phyloP scores from a whole-genome alignment of 1,284 basidiomycete species.

The Cryptococcus wingfieldii region DNA sequence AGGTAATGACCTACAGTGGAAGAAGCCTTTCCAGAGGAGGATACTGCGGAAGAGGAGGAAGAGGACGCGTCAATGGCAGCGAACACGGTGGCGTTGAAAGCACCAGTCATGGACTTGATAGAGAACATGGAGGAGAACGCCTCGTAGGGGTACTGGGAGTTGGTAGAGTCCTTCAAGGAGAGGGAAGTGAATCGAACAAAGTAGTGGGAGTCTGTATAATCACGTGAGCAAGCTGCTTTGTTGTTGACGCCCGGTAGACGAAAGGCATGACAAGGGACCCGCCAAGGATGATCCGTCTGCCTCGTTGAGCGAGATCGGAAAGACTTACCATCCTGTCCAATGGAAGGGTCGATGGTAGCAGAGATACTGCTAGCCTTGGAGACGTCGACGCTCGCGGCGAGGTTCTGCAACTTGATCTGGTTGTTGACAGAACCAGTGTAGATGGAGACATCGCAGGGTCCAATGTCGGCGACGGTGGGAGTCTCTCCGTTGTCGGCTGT shows the following conservation, averaged over 20 bases:
- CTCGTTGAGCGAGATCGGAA: neutral
- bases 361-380: slow-evolving; percentile 53
- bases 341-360: slow-evolving; percentile 60
- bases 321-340: slow-evolving; percentile 57
- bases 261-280: neutral
- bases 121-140: slow-evolving; percentile 77
- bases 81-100: slow-evolving; percentile 39
- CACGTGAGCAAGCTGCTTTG: neutral
- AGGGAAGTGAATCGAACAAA: slow-evolving; percentile 61
- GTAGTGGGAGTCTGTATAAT: slow-evolving; percentile 39
- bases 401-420: slow-evolving; percentile 62
- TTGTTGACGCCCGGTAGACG: neutral
- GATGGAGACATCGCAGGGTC: slow-evolving; percentile 61
- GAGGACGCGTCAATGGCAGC: slow-evolving; percentile 24
- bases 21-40: neutral
- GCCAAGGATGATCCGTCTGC: neutral
- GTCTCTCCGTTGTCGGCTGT: slow-evolving; percentile 55
- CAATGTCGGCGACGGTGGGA: slow-evolving; percentile 60
- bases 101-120: slow-evolving; percentile 42
- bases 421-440: slow-evolving; percentile 53
- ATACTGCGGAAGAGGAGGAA: neutral
- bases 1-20: neutral
- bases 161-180: slow-evolving; percentile 52
- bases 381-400: slow-evolving; percentile 61
- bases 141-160: slow-evolving; percentile 58